Evolutionary conservation across 1,284 basidiomycete species (phyloP).

Genomic region (Austroboletus niveus): DNA sequence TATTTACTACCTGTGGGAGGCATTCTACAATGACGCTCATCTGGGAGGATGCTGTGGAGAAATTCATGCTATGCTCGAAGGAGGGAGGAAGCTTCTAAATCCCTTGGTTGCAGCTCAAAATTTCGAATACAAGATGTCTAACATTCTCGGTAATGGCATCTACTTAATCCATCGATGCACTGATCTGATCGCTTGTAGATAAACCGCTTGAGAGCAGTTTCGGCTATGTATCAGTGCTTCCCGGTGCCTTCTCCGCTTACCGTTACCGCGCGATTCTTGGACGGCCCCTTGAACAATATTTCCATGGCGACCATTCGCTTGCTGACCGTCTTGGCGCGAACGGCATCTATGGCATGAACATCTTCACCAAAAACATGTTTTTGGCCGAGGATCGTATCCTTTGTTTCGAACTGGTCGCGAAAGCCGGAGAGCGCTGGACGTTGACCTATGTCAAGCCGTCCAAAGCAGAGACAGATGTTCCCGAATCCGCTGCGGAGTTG

Average conservation of each 20-base stretch:
- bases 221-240: conserved; percentile 93
- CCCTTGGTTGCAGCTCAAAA: conserved; percentile 95
- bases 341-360: conserved; percentile 97
- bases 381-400: conserved; percentile 95
- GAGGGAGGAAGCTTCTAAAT: conserved; percentile 89
- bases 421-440: conserved; percentile 84
- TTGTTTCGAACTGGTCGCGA: conserved; percentile 96
- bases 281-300: conserved; percentile 93
- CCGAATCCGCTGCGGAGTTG: conserved; percentile 85
- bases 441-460: conserved; percentile 93
- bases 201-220: conserved; percentile 95
- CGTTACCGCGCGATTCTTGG: conserved; percentile 90
- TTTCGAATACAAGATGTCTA: conserved; percentile 99
- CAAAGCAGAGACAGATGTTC: conserved; percentile 94
- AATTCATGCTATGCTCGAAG: conserved; percentile 93
- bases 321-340: conserved; percentile 91
- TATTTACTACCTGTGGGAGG: conserved; percentile 97
- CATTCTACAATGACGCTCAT: conserved; percentile 74
- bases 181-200: conserved; percentile 43
- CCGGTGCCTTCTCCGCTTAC: conserved; percentile 96
- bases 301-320: conserved; percentile 95
- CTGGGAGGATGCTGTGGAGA: conserved; percentile 87
- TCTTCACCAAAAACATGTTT: conserved; percentile 97
- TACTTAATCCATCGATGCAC: background rate
- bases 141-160: conserved; percentile 70